A percentile compares a stretch with the other conserved stretches of the same genome.
Evolutionary conservation across 2,329 filamentous ascomycete genomes (phyloP).

Genomic region (Aspergillus luchuensis): DNA sequence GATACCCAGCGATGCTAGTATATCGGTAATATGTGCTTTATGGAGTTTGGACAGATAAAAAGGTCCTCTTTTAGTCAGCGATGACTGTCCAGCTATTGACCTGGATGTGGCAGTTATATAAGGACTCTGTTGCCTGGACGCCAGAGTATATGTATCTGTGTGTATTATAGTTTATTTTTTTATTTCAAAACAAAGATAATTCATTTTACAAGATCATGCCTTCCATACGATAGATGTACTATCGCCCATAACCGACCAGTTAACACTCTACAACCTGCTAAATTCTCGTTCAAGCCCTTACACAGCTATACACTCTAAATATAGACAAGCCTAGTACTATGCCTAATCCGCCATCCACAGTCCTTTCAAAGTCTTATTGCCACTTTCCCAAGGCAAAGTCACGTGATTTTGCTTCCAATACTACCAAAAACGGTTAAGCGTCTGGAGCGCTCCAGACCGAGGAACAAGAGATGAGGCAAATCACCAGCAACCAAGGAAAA

Average conservation of each 20-base stretch:
- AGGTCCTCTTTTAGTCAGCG: neutral
- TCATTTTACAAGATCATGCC: no score
- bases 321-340: neutral
- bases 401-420: neutral
- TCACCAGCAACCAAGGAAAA: neutral
- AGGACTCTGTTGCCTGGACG: neutral
- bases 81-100: constrained; percentile 3
- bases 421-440: neutral
- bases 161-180: neutral
- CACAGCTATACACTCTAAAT: no score
- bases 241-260: no score
- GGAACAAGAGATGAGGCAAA: constrained; percentile 2
- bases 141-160: neutral
- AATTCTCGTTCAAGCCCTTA: no score
- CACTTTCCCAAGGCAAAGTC: neutral
- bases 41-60: constrained; percentile 1
- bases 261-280: no score
- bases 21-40: neutral
- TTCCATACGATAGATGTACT: no score
- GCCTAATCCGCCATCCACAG: neutral
- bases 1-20: constrained; percentile 1
- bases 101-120: neutral
- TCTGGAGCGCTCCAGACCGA: neutral
- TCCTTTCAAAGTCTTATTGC: neutral
- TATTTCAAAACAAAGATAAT: no score